These are phyloP conservation scores for Pseudopyricularia javanii DNA, from an alignment of 2,329 filamentous ascomycete genomes.

Conservation along the genomic window DNA sequence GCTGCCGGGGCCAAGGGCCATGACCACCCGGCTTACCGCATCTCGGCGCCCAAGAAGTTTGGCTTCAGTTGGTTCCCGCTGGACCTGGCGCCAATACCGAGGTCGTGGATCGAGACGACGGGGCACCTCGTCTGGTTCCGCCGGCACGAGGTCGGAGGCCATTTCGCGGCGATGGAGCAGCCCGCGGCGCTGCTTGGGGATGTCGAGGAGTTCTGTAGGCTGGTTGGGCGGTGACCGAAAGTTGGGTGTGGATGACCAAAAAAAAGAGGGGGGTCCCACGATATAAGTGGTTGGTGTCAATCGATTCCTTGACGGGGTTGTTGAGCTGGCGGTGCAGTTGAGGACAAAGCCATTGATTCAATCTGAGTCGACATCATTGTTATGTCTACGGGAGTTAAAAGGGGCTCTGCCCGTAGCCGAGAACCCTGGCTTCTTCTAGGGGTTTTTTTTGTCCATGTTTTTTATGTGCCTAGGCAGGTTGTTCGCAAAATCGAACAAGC, in stretches of 20 bases:
- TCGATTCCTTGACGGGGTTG: too few relatives aligned
- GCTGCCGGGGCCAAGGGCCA: constrained; percentile 18
- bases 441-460: too few relatives aligned
- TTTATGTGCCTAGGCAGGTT: not conserved
- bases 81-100: constrained; percentile 26
- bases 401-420: too few relatives aligned
- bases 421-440: too few relatives aligned
- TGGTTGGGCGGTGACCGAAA: not conserved
- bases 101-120: constrained; percentile 17
- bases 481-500: not conserved
- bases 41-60: constrained; percentile 23
- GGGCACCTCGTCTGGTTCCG: constrained; percentile 23
- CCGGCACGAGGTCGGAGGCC: constrained; percentile 27
- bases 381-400: too few relatives aligned
- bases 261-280: too few relatives aligned
- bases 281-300: not conserved
- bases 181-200: constrained; percentile 27
- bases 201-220: constrained; percentile 23
- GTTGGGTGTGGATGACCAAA: not conserved
- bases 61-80: constrained; percentile 31
- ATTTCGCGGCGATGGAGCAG: constrained; percentile 37
- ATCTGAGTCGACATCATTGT: too few relatives aligned
- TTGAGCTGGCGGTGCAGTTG: not conserved
- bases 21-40: constrained; percentile 2
- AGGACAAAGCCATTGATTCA: not conserved